A percentile compares a stretch with the other conserved stretches of the same genome.
Evolutionary conservation across 2,329 filamentous ascomycete species (phyloP).

Genomic region (Paracorniculantispora psalliotae): DNA sequence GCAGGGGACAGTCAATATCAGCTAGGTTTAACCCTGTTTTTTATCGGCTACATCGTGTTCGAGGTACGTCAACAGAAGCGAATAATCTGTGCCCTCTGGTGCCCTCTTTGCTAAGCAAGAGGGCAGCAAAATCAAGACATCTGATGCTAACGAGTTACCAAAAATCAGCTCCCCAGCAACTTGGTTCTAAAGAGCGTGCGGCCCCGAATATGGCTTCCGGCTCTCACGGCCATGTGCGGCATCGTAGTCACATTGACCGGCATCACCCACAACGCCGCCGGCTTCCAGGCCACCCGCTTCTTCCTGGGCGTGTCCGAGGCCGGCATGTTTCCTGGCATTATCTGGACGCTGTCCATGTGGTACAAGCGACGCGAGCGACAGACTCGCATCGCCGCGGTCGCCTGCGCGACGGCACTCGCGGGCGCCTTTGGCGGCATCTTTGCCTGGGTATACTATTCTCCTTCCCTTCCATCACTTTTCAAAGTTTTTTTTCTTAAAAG

Average conservation of each 20-base stretch:
- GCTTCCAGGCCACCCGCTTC: slow-evolving; percentile 31
- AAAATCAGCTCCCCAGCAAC: too few species aligned
- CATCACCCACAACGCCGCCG: slow-evolving; percentile 29
- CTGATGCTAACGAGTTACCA: too few species aligned
- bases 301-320: slow-evolving; percentile 37
- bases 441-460: slow-evolving; percentile 31
- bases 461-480: too few species aligned
- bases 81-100: too few species aligned
- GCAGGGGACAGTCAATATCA: slow-evolving; percentile 19
- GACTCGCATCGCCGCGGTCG: slow-evolving; percentile 39
- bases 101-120: too few species aligned
- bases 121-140: too few species aligned
- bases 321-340: slow-evolving; percentile 31
- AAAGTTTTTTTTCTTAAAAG: too few species aligned
- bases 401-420: slow-evolving; percentile 36
- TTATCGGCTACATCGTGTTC: slow-evolving; percentile 39
- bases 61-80: too few species aligned
- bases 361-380: slow-evolving; percentile 47
- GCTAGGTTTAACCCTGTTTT: slow-evolving; percentile 26
- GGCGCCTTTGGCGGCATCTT: slow-evolving; percentile 43
- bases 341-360: slow-evolving; percentile 44
- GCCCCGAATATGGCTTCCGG: slow-evolving; percentile 33
- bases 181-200: slow-evolving; percentile 38
- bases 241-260: slow-evolving; percentile 34
- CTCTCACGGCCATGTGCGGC: slow-evolving; percentile 37